Conservation (phyloP, 768 basidiomycete genomes). For the Hygrophorus pudorinus region DNA sequence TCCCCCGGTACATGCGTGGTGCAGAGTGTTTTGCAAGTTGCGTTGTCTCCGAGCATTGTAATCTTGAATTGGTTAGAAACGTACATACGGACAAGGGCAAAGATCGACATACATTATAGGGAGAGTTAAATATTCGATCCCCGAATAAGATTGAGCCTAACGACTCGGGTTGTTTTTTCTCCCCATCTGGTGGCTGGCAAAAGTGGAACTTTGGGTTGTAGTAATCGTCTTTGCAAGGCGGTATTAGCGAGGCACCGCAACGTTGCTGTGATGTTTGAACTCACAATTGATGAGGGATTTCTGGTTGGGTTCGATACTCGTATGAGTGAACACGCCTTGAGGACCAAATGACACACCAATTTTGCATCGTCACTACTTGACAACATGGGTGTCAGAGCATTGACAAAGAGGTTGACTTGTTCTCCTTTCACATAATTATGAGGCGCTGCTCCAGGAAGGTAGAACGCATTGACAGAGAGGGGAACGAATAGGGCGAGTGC, state of each 20-base stretch:
- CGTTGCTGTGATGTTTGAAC: too few relatives aligned
- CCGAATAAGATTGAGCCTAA: slow-evolving; percentile 95
- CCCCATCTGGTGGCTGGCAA: slow-evolving; percentile 70
- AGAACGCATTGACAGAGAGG: slow-evolving; percentile 53
- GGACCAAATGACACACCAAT: slow-evolving; percentile 40
- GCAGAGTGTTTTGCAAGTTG: slow-evolving; percentile 73
- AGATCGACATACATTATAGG: slow-evolving; percentile 60
- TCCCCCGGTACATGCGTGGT: slow-evolving; percentile 43
- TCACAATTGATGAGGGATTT: slow-evolving; percentile 88
- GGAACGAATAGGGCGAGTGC: slow-evolving; percentile 14
- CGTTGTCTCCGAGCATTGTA: slow-evolving; percentile 68
- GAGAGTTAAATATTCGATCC: slow-evolving; percentile 87
- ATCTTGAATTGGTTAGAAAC: slow-evolving; percentile 35
- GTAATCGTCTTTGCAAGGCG: slow-evolving; percentile 63
- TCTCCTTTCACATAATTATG: slow-evolving; percentile 71
- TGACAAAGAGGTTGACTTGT: slow-evolving; percentile 71
- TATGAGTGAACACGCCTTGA: not conserved
- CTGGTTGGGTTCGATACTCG: slow-evolving; percentile 24
- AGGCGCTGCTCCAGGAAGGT: slow-evolving; percentile 87
- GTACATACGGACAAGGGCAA: slow-evolving; percentile 5
- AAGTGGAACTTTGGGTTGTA: slow-evolving; percentile 83
- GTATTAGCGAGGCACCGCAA: slow-evolving; percentile 3
- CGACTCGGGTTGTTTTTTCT: slow-evolving; percentile 68
- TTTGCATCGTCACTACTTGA: slow-evolving; percentile 58
- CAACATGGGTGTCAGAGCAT: slow-evolving; percentile 83